Base-by-base conservation (phyloP, 2,329 filamentous ascomycete species). In the Lasiodiplodia citricola region DNA sequence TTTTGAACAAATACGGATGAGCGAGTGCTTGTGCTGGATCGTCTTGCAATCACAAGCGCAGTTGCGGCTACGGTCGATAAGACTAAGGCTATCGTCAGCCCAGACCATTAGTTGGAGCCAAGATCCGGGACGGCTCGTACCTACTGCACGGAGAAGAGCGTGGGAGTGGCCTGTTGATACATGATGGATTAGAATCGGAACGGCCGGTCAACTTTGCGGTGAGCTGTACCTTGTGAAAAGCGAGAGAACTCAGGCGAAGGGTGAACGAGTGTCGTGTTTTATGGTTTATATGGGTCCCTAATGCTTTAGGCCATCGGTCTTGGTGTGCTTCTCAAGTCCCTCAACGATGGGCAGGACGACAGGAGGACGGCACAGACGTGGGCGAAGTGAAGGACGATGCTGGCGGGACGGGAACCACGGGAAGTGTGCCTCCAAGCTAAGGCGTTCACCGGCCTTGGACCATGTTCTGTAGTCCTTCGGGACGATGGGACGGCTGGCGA, bases 41-140 rank as follows among this genome's bases (percentile, higher is more conserved):
- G 18, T 25, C 11, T n/a, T n/a, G 47, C 41, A 64, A 50, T 52
- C 60, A 31, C 60, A 64, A 13, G 7, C n/a, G 47, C 47, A 52
- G 47, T 64, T 14, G 6, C 44, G 28, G 25, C 31, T 64, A 14
- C 60, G 47, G n/a, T 64, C 60, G 51, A 52, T 37, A 52, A 64
- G 47, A 64, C 60, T 64, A 21, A 64, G 60, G 16, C 60, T 64
- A 38, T 5, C 13, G 60, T 64, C 60, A 64, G 47, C 60, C 31
- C 60, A 52, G 21, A 13, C 8, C 31, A 50, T 64, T 21, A 64
- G 60, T 52, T n/a, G 31, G 35, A 38, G 28, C 35, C 47, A 25
- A 23, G 47, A 11, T 13, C 11, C 18, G 6, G 44, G 47, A n/a
- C 13, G 47, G 47, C 14, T 14, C 60, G 18, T 50, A 64, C 60